Evolutionary conservation across 345 rosid genomes (phyloP).

Genomic region (Pistacia atlantica): DNA sequence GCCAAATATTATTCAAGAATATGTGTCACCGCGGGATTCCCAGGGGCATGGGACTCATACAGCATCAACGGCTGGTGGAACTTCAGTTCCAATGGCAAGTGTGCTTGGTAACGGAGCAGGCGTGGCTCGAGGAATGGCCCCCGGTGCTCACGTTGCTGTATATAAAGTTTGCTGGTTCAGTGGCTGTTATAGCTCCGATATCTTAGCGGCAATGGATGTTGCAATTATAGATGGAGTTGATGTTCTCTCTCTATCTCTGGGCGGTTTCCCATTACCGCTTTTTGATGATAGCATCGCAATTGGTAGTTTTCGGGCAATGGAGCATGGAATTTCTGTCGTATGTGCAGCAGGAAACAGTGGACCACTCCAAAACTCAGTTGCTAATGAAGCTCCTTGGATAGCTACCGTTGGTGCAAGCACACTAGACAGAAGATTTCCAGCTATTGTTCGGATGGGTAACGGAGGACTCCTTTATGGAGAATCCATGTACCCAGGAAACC

Average conservation of each 20-base stretch:
- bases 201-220: conserved; percentile 80
- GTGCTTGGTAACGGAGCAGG: conserved; percentile 80
- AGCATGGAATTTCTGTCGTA: conserved; percentile 75
- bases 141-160: conserved; percentile 76
- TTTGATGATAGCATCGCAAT: conserved; percentile 84
- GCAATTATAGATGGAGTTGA: conserved; percentile 84
- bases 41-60: conserved; percentile 94
- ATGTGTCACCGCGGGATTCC: conserved; percentile 76
- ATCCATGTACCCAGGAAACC: conserved; percentile 72
- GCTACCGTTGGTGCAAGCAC: conserved; percentile 90
- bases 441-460: conserved; percentile 55
- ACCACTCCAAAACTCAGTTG: conserved; percentile 73
- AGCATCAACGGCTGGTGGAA: conserved; percentile 84
- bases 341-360: conserved; percentile 97
- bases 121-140: conserved; percentile 87
- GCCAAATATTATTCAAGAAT: conserved; percentile 48
- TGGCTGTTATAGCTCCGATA: conserved; percentile 90
- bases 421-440: conserved; percentile 81
- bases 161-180: conserved; percentile 91
- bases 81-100: conserved; percentile 62
- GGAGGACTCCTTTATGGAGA: conserved; percentile 74
- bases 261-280: conserved; percentile 84
- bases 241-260: conserved; percentile 83
- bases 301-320: conserved; percentile 86
- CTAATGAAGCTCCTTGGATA: conserved; percentile 93